Evolutionary conservation across 148 eudicot species (phyloP).

Genomic region (Tetragonia tetragonoides): DNA sequence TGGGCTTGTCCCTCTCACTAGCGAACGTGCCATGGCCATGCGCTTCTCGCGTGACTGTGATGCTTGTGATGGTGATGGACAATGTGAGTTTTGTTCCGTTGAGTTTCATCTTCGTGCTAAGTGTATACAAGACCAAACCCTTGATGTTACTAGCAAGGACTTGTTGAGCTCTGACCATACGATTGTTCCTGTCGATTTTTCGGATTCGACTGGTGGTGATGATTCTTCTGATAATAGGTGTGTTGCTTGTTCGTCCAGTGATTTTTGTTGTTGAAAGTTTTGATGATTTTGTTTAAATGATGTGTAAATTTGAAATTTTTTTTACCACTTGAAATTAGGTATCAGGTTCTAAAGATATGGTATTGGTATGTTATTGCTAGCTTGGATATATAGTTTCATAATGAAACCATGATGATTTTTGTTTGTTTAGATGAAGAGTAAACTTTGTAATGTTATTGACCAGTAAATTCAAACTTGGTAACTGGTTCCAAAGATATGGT

Average conservation of each 20-base stretch:
- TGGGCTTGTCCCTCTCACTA: constrained; percentile 79
- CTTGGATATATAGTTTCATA: too few species aligned
- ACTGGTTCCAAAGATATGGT: too few species aligned
- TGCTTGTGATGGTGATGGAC: constrained; percentile 94
- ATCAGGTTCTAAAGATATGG: too few species aligned
- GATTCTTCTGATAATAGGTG: constrained; percentile 37
- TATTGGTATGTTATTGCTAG: not conserved
- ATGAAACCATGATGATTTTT: too few species aligned
- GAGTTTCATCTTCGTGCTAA: constrained; percentile 84
- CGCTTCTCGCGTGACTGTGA: constrained; percentile 96
- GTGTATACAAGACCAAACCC: constrained; percentile 71
- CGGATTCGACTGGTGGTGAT: constrained; percentile 51
- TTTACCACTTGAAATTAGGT: too few species aligned
- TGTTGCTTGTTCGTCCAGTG: not conserved
- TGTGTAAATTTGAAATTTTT: not conserved
- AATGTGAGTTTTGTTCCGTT: constrained; percentile 90
- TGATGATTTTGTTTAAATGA: not conserved
- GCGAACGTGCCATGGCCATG: constrained; percentile 90
- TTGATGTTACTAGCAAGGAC: constrained; percentile 77
- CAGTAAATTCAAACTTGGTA: too few species aligned
- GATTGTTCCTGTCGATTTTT: constrained; percentile 77
- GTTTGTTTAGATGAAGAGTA: not conserved
- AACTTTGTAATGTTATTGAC: not conserved
- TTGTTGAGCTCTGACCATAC: constrained; percentile 72
- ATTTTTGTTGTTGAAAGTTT: not conserved